Percentiles rank a stretch among this genome's conserved stretches.
Evolutionary conservation across 1,139 yeast genomes (phyloP).

Genomic region (Nakaseomyces kungkrabaensis): DNA sequence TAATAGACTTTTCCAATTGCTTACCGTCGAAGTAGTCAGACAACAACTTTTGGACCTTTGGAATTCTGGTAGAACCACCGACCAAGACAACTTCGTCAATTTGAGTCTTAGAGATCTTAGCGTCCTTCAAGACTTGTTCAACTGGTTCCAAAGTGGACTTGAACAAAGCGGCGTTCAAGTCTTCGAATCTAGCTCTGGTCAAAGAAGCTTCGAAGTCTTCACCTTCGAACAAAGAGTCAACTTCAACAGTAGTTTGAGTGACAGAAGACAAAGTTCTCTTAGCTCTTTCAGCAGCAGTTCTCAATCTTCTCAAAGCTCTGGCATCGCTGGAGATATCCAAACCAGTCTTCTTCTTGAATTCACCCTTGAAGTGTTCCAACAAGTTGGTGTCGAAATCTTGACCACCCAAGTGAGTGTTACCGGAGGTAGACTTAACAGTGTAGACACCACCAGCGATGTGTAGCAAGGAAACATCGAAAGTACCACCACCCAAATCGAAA

Average conservation of each 20-base stretch:
- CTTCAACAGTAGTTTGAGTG: constrained; percentile 89
- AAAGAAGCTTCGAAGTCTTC: constrained; percentile 88
- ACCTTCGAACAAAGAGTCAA: constrained; percentile 91
- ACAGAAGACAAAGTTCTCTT: constrained; percentile 95
- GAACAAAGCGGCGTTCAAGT: constrained; percentile 86
- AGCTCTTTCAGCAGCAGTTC: constrained; percentile 98
- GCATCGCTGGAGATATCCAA: constrained; percentile 79
- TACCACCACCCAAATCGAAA: constrained; percentile 98
- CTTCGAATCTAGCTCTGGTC: constrained; percentile 98
- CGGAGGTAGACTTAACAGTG: constrained; percentile 97
- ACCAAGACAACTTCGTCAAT: constrained; percentile 92
- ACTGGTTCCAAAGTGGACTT: constrained; percentile 92
- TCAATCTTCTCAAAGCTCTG: constrained; percentile 92
- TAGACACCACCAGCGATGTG: constrained; percentile 96
- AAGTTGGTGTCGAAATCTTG: constrained; percentile 96
- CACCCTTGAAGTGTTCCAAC: constrained; percentile 82
- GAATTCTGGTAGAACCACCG: constrained; percentile 99
- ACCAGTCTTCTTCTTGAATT: constrained; percentile 92
- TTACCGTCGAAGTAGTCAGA: constrained; percentile 96
- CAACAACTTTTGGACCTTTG: constrained; percentile 91
- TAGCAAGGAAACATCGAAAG: constrained; percentile 92
- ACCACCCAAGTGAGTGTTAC: constrained; percentile 99
- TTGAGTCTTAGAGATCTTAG: constrained; percentile 74
- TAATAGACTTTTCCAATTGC: constrained; percentile 84
- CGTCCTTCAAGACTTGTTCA: constrained; percentile 90